Base-by-base conservation (phyloP, 129 eudicot species). In the Calendula officinalis region DNA sequence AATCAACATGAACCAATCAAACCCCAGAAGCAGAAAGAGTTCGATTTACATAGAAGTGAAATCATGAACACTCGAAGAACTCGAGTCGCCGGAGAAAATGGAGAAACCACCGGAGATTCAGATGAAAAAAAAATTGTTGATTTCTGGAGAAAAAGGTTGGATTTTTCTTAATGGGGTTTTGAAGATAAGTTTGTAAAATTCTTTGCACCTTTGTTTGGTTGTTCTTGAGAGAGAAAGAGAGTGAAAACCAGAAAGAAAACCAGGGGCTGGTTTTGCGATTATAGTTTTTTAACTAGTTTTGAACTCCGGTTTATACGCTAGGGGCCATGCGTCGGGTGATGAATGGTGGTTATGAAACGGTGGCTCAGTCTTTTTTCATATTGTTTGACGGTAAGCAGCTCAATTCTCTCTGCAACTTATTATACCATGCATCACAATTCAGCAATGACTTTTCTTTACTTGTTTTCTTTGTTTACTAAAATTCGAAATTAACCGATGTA, bases 331-430 rank as follows among this genome's bases (percentile, higher is more conserved):
- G 95, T 69, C 77, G 47, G 41, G 33, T 50, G 51, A 56, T 88
- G 64, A 82, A 53, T 88, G 96, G 96, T 59, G 47, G 45, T 59
- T 54, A 6, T 46, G 3, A 57, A 82, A 82, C 88, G 94, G 94
- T 86, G 94, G 77, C 76, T 70, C 80, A 76, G 70, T 74, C 71
- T 70, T 74, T 76, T 66, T 45, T 55, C 32, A 53, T 36, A 45
- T 12, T 49, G 53, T 53, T 22, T 49, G 67, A 67, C 74, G 70
- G 75, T 64, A 58, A 66, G 74, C 78, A 64, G 56, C 81, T 80
- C 78, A 71, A 80, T 80, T 80, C 82, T 80, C 85, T 71, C 80
- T 76, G 65, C 74, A 51, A 69, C 58, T 48, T 66, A 74, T 51
- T 13, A 49, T 64, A 11, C 22, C 30, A 73, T 22, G 30, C 30